Evolutionary conservation across 108 stramenopile species (phyloP).

Genomic region (Nitzschia sp.): DNA sequence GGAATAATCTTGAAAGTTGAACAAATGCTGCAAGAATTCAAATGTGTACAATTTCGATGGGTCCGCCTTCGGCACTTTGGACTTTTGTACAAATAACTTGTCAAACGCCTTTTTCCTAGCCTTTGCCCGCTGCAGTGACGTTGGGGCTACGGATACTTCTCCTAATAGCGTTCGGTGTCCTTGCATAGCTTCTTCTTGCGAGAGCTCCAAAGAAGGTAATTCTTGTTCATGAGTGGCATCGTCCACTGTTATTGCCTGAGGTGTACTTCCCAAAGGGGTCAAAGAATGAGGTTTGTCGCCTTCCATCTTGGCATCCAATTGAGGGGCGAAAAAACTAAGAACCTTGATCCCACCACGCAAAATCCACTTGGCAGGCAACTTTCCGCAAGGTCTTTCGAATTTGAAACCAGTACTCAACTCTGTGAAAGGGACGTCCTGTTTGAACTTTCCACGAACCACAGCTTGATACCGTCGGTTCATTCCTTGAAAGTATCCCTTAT

Average conservation of each 20-base stretch:
- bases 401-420: conserved; percentile 70
- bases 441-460: conserved; percentile 67
- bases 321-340: conserved; percentile 70
- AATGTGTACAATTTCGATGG: conserved; percentile 72
- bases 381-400: conserved; percentile 51
- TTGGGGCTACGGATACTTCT: conserved; percentile 26
- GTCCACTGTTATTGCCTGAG: conserved; percentile 59
- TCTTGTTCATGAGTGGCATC: conserved; percentile 13
- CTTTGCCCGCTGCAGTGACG: conserved; percentile 50
- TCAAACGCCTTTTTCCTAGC: conserved; percentile 72
- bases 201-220: not conserved
- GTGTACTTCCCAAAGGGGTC: conserved; percentile 75
- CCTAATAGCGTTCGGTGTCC: conserved; percentile 38
- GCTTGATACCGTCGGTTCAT: conserved; percentile 61
- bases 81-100: conserved; percentile 48
- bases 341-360: conserved; percentile 64
- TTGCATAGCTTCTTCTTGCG: conserved; percentile 32
- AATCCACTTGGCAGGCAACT: conserved; percentile 67
- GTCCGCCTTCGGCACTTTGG: conserved; percentile 33
- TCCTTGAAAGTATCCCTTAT: conserved; percentile 52
- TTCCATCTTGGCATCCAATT: conserved; percentile 66
- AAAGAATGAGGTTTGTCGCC: conserved; percentile 57
- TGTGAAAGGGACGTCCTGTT: conserved; percentile 54
- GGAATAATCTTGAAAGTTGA: conserved; percentile 73
- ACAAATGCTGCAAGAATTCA: conserved; percentile 83